Percentiles rank a stretch among this genome's conserved stretches.
Evolutionary conservation across 2,329 filamentous ascomycete genomes (phyloP).

Genomic region (Alternaria gansuensis): DNA sequence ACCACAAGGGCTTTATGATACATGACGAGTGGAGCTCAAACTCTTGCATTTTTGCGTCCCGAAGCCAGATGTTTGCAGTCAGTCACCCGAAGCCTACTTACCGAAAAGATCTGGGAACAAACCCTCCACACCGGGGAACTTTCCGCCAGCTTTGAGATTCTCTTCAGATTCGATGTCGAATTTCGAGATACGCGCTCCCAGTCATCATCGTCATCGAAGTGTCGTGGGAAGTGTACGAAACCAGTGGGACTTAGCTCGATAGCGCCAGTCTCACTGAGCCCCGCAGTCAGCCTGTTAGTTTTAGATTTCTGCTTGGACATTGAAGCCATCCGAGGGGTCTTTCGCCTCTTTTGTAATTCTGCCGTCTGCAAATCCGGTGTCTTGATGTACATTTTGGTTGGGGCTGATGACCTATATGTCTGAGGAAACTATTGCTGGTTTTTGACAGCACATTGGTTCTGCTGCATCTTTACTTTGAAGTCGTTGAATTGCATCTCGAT

Average conservation of each 20-base stretch:
- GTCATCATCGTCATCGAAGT: constrained; percentile 1
- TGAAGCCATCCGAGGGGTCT: background rate
- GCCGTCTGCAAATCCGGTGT: too few relatives aligned
- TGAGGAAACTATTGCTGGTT: background rate
- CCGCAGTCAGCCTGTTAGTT: too few relatives aligned
- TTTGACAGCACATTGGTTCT: background rate
- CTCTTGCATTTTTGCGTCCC: too few relatives aligned
- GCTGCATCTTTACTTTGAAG: background rate
- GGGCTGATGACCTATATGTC: too few relatives aligned
- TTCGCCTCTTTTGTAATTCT: too few relatives aligned
- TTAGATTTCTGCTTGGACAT: background rate
- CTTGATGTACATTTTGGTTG: too few relatives aligned
- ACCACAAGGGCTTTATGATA: background rate
- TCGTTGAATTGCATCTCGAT: background rate
- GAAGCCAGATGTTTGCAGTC: too few relatives aligned
- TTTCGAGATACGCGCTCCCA: background rate
- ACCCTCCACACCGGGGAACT: background rate
- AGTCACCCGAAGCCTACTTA: background rate
- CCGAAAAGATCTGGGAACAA: background rate
- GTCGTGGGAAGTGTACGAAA: constrained; percentile 3
- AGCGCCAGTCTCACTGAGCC: too few relatives aligned
- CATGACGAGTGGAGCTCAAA: background rate
- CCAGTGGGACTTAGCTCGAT: constrained; percentile 5
- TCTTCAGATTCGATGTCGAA: background rate
- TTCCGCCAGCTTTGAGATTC: background rate